A percentile compares a stretch with the other conserved stretches of the same genome.
Conservation (phyloP, 257 asterid species). For the Primulina huaijiensis region DNA sequence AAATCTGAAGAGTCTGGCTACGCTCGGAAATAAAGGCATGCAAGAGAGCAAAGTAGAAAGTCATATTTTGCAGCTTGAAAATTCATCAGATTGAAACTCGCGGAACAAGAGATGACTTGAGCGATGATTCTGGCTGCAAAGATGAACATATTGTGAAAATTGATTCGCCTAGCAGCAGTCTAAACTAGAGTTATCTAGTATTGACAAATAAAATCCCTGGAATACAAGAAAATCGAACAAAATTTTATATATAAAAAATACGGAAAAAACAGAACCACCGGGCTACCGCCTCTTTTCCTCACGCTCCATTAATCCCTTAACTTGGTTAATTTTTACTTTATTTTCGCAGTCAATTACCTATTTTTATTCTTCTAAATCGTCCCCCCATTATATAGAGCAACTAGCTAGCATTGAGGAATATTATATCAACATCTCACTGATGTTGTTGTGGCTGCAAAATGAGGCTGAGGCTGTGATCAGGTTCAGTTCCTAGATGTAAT, state of each 20-base stretch:
- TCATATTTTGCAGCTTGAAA: slow-evolving; percentile 20
- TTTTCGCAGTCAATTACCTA: too few relatives aligned
- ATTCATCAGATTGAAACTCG: slow-evolving; percentile 28
- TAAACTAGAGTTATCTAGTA: too few relatives aligned
- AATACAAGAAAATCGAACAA: too few relatives aligned
- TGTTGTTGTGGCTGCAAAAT: not conserved
- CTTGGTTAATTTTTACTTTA: too few relatives aligned
- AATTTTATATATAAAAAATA: too few relatives aligned
- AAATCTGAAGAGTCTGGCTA: slow-evolving; percentile 75
- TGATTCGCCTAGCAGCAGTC: slow-evolving; percentile 61
- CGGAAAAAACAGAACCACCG: too few relatives aligned
- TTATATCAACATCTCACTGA: not conserved
- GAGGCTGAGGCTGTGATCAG: not conserved
- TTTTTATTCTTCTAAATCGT: too few relatives aligned
- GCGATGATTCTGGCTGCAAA: slow-evolving; percentile 86
- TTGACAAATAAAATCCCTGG: too few relatives aligned
- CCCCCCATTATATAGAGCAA: too few relatives aligned
- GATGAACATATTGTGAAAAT: slow-evolving; percentile 75
- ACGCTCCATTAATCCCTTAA: slow-evolving; percentile 30
- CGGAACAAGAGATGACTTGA: slow-evolving; percentile 41
- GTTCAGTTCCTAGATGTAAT: not conserved
- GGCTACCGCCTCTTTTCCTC: slow-evolving; percentile 36
- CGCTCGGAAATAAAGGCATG: slow-evolving; percentile 38
- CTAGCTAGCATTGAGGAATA: not conserved
- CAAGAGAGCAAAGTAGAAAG: slow-evolving; percentile 26